Evolutionary conservation across 176 grass and related monocot genomes (phyloP).

Genomic region (Paspalum notatum): DNA sequence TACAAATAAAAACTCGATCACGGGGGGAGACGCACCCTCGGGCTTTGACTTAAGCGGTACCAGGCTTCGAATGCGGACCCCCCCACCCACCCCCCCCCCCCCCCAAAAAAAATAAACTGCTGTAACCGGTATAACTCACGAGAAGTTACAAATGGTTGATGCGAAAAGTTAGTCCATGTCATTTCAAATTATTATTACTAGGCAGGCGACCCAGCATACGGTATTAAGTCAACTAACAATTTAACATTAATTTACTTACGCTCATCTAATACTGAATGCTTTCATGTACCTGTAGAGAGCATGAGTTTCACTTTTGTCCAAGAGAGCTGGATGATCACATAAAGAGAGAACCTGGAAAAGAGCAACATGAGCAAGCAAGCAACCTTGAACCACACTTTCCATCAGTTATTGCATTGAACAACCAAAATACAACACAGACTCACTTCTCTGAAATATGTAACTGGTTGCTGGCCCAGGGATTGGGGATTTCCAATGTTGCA

Average conservation of each 20-base stretch:
- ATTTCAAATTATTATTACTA: constrained; percentile 14
- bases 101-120: too few relatives aligned
- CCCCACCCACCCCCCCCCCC: too few relatives aligned
- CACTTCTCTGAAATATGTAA: constrained; percentile 96
- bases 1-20: too few relatives aligned
- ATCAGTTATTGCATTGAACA: neutral
- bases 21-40: too few relatives aligned
- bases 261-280: neutral
- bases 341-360: constrained; percentile 73
- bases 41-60: too few relatives aligned
- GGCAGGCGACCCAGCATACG: neutral
- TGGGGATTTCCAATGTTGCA: constrained; percentile 98
- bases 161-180: neutral
- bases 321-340: constrained; percentile 76
- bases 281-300: constrained; percentile 80
- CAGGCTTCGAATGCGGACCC: too few relatives aligned
- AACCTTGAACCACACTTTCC: constrained; percentile 33
- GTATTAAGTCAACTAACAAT: neutral
- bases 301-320: constrained; percentile 90
- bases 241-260: constrained; percentile 14
- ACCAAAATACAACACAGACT: constrained; percentile 42
- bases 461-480: constrained; percentile 86
- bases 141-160: neutral
- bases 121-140: too few relatives aligned
- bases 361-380: constrained; percentile 32